These are phyloP conservation scores for Paracamarosporium sp. DNA, from an alignment of 2,329 filamentous ascomycete species.

Conservation along the genomic window DNA sequence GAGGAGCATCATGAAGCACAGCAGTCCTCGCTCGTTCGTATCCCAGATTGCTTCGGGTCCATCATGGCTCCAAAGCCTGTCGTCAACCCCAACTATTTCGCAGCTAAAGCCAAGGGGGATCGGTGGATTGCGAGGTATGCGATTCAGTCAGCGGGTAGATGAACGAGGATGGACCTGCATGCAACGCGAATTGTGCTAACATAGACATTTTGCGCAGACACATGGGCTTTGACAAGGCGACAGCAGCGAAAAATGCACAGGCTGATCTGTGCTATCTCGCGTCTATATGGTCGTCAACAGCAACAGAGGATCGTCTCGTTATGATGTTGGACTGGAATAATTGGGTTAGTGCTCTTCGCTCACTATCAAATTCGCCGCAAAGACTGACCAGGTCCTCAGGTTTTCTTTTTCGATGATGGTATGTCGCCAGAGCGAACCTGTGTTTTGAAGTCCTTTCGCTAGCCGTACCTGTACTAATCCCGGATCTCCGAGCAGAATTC, in stretches of 20 bases:
- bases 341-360: neutral
- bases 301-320: neutral
- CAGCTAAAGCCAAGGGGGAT: neutral
- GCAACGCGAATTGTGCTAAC: neutral
- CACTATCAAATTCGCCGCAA: neutral
- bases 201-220: neutral
- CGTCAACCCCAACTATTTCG: neutral
- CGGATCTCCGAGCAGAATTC: neutral
- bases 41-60: neutral
- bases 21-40: neutral
- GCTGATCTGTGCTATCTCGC: neutral
- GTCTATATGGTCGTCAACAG: conserved; percentile 2
- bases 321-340: conserved; percentile 5
- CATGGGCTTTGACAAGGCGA: neutral
- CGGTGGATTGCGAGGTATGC: neutral
- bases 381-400: neutral
- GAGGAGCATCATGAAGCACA: neutral
- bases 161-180: neutral
- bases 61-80: neutral
- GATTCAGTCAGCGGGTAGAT: neutral
- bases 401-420: conserved; percentile 4
- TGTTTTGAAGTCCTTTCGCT: neutral
- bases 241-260: neutral
- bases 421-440: neutral
- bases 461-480: neutral